Percentiles rank a stretch among this genome's conserved stretches.
Conservation (phyloP, 345 rosid genomes). For the Heritiera fomes region DNA sequence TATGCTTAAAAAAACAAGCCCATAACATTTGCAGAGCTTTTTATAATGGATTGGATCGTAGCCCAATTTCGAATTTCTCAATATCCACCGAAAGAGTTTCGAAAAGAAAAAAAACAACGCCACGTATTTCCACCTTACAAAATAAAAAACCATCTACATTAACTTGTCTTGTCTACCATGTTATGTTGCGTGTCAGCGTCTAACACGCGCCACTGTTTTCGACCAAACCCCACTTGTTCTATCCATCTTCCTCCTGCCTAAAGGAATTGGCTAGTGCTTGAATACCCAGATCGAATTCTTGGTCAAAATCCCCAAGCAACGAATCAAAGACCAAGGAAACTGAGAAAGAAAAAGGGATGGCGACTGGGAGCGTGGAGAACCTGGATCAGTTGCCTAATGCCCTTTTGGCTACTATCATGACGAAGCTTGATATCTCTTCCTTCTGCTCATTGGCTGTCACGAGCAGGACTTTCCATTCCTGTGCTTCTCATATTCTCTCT, state of each 20-base stretch:
- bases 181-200: not conserved
- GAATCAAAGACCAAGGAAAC: not conserved
- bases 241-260: not conserved
- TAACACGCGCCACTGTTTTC: not conserved
- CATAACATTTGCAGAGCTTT: too few relatives aligned
- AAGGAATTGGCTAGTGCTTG: not conserved
- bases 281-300: constrained; percentile 1
- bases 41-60: too few relatives aligned
- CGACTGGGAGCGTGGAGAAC: constrained; percentile 30
- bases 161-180: not conserved
- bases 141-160: not conserved
- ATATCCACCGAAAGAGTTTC: too few relatives aligned
- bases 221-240: not conserved
- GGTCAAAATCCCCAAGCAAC: not conserved
- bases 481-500: constrained; percentile 67
- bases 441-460: constrained; percentile 78
- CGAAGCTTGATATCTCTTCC: constrained; percentile 76
- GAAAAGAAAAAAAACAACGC: too few relatives aligned
- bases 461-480: constrained; percentile 50
- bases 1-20: too few relatives aligned
- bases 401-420: constrained; percentile 61
- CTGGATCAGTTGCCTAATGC: constrained; percentile 75
- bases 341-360: constrained; percentile 11
- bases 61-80: too few relatives aligned
- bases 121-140: not conserved